These are phyloP conservation scores for Cytospora paraplurivora DNA, from an alignment of 2,329 filamentous ascomycete species.

Conservation along the genomic window DNA sequence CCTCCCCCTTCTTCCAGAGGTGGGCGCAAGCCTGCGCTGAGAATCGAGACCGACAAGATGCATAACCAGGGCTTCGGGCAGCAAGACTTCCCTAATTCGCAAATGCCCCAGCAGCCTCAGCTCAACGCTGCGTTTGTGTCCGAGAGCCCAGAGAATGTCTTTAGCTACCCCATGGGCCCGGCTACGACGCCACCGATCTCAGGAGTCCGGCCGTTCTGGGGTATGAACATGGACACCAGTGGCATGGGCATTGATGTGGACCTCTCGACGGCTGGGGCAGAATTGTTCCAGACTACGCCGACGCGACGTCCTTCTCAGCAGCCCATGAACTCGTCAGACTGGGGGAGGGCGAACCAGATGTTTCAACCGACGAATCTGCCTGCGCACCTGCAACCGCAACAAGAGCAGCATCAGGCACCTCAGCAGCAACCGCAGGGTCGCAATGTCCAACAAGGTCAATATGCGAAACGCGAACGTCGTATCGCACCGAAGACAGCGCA, in stretches of 20 bases:
- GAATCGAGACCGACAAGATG: constrained; percentile 51
- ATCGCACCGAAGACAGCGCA: constrained; percentile 54
- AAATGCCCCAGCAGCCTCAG: constrained; percentile 52
- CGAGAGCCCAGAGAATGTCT: constrained; percentile 54
- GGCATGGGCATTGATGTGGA: constrained; percentile 35
- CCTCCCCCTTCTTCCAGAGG: constrained; percentile 62
- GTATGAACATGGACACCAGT: constrained; percentile 55
- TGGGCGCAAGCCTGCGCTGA: constrained; percentile 56
- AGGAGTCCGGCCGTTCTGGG: constrained; percentile 55
- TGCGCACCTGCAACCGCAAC: constrained; percentile 33
- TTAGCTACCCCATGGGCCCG: constrained; percentile 60
- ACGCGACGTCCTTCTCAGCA: constrained; percentile 41
- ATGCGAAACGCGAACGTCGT: constrained; percentile 46
- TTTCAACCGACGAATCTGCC: constrained; percentile 51
- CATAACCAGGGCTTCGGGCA: constrained; percentile 58
- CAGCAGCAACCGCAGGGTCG: constrained; percentile 30
- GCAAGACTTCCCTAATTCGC: constrained; percentile 53
- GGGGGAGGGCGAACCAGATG: constrained; percentile 57
- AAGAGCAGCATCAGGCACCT: constrained; percentile 31
- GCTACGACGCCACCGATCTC: constrained; percentile 49
- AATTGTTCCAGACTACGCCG: constrained; percentile 46
- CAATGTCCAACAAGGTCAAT: constrained; percentile 33
- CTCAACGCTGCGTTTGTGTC: constrained; percentile 49
- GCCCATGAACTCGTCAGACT: constrained; percentile 57
- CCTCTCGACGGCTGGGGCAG: constrained; percentile 49